Conservation (phyloP, 1,139 yeast genomes). For the Citeromyces hawaiiensis region DNA sequence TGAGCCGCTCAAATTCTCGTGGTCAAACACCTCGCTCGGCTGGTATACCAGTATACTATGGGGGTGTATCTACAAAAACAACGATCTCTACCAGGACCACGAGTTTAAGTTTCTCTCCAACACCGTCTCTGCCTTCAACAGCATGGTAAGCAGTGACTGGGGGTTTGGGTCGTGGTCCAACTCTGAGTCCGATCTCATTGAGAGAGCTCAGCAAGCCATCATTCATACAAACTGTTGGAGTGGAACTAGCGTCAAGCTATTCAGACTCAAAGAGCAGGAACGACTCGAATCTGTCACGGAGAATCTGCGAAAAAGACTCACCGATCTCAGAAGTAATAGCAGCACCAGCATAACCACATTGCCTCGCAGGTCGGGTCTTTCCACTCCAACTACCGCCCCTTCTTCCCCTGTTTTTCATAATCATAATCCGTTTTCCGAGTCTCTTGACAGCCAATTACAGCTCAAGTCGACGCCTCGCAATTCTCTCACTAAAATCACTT, state of each 20-base stretch:
- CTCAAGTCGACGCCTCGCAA: background rate
- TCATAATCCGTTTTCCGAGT: background rate
- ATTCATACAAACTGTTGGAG: slow-evolving; percentile 41
- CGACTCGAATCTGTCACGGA: slow-evolving; percentile 33
- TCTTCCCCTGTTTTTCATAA: slow-evolving; percentile 6
- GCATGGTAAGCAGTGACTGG: slow-evolving; percentile 28
- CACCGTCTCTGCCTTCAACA: slow-evolving; percentile 30
- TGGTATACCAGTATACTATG: slow-evolving; percentile 69
- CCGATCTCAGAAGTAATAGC: slow-evolving; percentile 24
- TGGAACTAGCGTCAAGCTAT: slow-evolving; percentile 47
- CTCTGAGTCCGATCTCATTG: slow-evolving; percentile 6
- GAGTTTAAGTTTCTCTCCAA: slow-evolving; percentile 17
- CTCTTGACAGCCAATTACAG: slow-evolving; percentile 1
- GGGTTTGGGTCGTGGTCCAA: slow-evolving; percentile 14
- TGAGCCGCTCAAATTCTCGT: slow-evolving; percentile 38
- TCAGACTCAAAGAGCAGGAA: slow-evolving; percentile 33
- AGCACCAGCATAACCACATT: slow-evolving; percentile 8
- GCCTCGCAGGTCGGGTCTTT: slow-evolving; percentile 9
- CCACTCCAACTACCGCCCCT: slow-evolving; percentile 8
- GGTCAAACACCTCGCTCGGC: slow-evolving; percentile 56
- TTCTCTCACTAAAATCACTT: background rate
- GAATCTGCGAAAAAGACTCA: slow-evolving; percentile 30
- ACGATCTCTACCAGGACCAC: slow-evolving; percentile 12
- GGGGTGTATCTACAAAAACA: slow-evolving; percentile 44
- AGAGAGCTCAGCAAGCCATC: slow-evolving; percentile 18